A percentile compares a stretch with the other conserved stretches of the same genome.
Evolutionary conservation across 2,329 filamentous ascomycete species (phyloP).

Genomic region (Arthrobotrys conoides): DNA sequence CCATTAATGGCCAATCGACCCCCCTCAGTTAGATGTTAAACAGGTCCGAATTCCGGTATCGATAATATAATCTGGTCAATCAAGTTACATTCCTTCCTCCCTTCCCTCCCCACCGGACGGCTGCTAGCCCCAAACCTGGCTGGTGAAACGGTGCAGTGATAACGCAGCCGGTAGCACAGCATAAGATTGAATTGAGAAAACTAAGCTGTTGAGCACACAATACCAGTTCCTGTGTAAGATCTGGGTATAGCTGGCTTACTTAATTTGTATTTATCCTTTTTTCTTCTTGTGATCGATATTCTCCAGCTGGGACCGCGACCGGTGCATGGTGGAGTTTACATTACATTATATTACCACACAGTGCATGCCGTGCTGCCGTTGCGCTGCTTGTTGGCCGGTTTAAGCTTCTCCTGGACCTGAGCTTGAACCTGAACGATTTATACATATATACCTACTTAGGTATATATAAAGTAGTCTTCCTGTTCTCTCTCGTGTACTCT

Average conservation of each 20-base stretch:
- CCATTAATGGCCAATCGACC: background rate
- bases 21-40: background rate
- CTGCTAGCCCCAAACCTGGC: constrained; percentile 24
- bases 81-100: background rate
- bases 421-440: background rate
- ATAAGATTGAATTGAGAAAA: background rate
- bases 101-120: background rate
- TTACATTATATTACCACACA: background rate
- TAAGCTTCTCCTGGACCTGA: background rate
- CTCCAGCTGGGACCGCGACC: background rate
- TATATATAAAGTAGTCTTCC: too few species aligned
- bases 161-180: constrained; percentile 49
- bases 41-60: constrained; percentile 4
- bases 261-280: constrained; percentile 3
- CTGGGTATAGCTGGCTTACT: background rate
- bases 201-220: constrained; percentile 3
- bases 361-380: background rate
- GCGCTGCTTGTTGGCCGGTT: background rate
- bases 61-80: background rate
- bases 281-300: background rate
- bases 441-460: too few species aligned
- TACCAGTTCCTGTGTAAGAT: background rate
- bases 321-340: background rate
- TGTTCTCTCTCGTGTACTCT: background rate
- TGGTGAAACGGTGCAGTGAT: constrained; percentile 48